A percentile compares a stretch with the other conserved stretches of the same genome.
Conservation (phyloP, 352 stramenopile genomes). For the Phytophthora pinifolia region DNA sequence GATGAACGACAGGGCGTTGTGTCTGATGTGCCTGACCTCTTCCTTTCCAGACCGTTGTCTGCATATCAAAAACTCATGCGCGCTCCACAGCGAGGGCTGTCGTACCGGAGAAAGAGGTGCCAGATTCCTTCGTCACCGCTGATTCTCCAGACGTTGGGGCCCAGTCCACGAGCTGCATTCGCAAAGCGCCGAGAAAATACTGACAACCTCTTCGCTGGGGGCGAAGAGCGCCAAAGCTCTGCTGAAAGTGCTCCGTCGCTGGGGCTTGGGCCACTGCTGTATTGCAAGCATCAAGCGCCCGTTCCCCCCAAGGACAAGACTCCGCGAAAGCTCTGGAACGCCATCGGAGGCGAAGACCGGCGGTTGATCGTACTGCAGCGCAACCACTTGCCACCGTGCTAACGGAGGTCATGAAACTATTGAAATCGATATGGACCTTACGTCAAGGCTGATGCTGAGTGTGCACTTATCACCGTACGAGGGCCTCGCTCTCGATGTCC, state of each 20-base stretch:
- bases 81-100: constrained; percentile 12
- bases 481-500: constrained; percentile 25
- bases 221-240: constrained; percentile 11
- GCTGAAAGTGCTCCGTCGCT: constrained; percentile 1
- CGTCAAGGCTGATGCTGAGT: no score
- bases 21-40: background rate
- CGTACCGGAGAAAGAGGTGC: constrained; percentile 23
- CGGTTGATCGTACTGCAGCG: constrained; percentile 70
- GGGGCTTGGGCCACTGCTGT: constrained; percentile 40
- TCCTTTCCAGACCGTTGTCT: constrained; percentile 28
- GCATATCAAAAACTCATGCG: constrained; percentile 33
- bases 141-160: constrained; percentile 25
- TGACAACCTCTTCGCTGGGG: background rate
- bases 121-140: constrained; percentile 23
- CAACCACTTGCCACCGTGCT: constrained; percentile 37
- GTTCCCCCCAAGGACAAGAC: constrained; percentile 60
- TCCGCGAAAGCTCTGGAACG: constrained; percentile 75
- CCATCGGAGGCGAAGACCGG: constrained; percentile 71
- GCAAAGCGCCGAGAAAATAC: constrained; percentile 1
- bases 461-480: constrained; percentile 2
- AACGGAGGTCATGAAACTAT: constrained; percentile 13
- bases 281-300: constrained; percentile 61
- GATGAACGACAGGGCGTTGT: background rate
- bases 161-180: constrained; percentile 25
- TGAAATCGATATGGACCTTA: constrained; percentile 1